Percentiles rank a stretch among this genome's conserved stretches.
Evolutionary conservation across 176 grass and related monocot genomes (phyloP).

Genomic region (Thalia dealbata): DNA sequence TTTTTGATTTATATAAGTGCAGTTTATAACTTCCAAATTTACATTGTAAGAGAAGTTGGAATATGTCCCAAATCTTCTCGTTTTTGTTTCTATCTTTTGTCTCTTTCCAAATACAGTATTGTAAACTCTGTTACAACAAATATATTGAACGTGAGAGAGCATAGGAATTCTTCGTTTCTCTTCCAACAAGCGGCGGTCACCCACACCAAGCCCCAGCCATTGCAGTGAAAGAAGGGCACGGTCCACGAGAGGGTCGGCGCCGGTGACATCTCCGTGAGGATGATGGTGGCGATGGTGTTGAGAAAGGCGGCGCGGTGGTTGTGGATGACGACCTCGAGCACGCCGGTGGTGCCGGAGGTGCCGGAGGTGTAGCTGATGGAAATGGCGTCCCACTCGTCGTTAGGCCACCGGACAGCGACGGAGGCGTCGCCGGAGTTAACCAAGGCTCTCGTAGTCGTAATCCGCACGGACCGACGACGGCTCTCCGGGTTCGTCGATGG

Average conservation of each 20-base stretch:
- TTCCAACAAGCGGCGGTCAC: too few relatives aligned
- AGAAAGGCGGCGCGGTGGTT: constrained; percentile 53
- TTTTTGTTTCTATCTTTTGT: too few relatives aligned
- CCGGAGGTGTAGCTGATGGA: constrained; percentile 27
- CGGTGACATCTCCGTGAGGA: constrained; percentile 32
- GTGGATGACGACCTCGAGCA: constrained; percentile 44
- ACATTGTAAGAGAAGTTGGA: too few relatives aligned
- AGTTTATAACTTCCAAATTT: too few relatives aligned
- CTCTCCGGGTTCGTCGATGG: not conserved
- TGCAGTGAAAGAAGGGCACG: constrained; percentile 57
- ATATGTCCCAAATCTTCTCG: too few relatives aligned
- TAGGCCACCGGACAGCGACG: constrained; percentile 42
- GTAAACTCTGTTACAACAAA: too few relatives aligned
- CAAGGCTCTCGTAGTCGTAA: constrained; percentile 26
- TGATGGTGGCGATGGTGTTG: constrained; percentile 37
- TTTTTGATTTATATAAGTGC: too few relatives aligned
- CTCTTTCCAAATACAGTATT: too few relatives aligned
- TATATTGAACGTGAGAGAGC: too few relatives aligned
- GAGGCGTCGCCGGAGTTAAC: not conserved
- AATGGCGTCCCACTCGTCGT: constrained; percentile 30
- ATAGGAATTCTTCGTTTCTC: too few relatives aligned
- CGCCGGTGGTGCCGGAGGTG: constrained; percentile 41
- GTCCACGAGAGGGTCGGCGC: constrained; percentile 45
- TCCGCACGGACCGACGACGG: not conserved
- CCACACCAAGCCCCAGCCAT: constrained; percentile 47